These are phyloP conservation scores for Lippia alba DNA, from an alignment of 305 asterid species.

Conservation along the genomic window DNA sequence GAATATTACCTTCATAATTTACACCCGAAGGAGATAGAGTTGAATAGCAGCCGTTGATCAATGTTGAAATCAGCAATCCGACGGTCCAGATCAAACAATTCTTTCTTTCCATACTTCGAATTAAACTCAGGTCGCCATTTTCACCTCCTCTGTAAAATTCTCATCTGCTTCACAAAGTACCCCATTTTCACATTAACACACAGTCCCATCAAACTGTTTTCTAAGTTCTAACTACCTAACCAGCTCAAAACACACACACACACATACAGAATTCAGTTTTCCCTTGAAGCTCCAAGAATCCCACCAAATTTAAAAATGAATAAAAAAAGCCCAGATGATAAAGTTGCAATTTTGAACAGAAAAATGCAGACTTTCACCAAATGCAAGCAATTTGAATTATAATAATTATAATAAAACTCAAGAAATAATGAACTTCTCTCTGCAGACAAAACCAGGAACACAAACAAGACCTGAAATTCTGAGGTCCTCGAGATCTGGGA, in stretches of 20 bases:
- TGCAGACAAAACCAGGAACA: conserved; percentile 37
- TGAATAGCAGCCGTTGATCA: conserved; percentile 62
- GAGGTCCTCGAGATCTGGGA: conserved; percentile 69
- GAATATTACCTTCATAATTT: conserved; percentile 84
- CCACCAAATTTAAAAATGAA: conserved; percentile 34
- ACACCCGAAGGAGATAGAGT: conserved; percentile 95
- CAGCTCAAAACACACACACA: no score
- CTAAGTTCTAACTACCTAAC: no score
- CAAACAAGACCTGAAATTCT: conserved; percentile 44
- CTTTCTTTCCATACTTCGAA: conserved; percentile 56
- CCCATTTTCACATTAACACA: conserved; percentile 34
- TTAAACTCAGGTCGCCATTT: conserved; percentile 34
- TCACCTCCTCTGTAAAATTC: conserved; percentile 48
- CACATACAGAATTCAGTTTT: conserved; percentile 22
- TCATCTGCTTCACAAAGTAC: conserved; percentile 29
- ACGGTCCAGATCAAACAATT: conserved; percentile 47
- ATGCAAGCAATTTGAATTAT: conserved; percentile 31
- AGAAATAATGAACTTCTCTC: conserved; percentile 29
- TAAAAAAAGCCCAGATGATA: conserved; percentile 42
- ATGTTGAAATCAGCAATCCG: conserved; percentile 54
- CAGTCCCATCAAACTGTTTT: conserved; percentile 30
- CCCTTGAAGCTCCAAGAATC: conserved; percentile 31
- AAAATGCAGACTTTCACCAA: conserved; percentile 28
- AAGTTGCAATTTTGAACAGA: conserved; percentile 45
- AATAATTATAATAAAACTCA: conserved; percentile 29